phyloP scores from a whole-genome alignment of 1,284 basidiomycete genomes.

The Takashimella tepidaria region DNA sequence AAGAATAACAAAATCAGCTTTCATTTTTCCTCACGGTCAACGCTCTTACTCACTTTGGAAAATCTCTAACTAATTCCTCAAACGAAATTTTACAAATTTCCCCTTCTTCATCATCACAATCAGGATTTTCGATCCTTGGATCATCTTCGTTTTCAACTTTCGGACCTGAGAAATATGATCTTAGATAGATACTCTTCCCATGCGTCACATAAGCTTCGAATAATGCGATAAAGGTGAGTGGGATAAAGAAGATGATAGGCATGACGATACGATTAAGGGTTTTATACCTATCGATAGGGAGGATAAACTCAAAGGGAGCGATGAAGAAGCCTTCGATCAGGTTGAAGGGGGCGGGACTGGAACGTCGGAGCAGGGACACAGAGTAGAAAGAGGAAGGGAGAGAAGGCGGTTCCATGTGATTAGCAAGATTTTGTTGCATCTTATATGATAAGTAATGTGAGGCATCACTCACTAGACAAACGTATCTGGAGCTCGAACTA shows the following conservation, averaged over 20 bases:
- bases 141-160: conserved; percentile 63
- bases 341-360: conserved; percentile 59
- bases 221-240: conserved; percentile 66
- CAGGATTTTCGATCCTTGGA: conserved; percentile 58
- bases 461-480: conserved; percentile 47
- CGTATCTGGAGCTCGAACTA: conserved; percentile 64
- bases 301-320: conserved; percentile 70
- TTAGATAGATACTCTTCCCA: conserved; percentile 49
- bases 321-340: conserved; percentile 74
- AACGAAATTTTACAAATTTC: conserved; percentile 71
- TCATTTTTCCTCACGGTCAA: conserved; percentile 9
- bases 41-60: conserved; percentile 81
- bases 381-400: no score
- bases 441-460: not conserved
- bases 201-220: conserved; percentile 65
- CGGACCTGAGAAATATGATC: conserved; percentile 59
- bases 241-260: conserved; percentile 71
- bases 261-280: conserved; percentile 74
- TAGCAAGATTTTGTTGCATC: conserved; percentile 2
- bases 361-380: no score
- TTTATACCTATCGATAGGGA: conserved; percentile 30
- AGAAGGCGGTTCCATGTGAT: no score
- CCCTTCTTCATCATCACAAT: conserved; percentile 48
- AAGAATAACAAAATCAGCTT: not conserved
- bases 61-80: conserved; percentile 63